These are phyloP conservation scores for Colletotrichum chlorophyti DNA, from an alignment of 2,329 filamentous ascomycete species.

Conservation along the genomic window DNA sequence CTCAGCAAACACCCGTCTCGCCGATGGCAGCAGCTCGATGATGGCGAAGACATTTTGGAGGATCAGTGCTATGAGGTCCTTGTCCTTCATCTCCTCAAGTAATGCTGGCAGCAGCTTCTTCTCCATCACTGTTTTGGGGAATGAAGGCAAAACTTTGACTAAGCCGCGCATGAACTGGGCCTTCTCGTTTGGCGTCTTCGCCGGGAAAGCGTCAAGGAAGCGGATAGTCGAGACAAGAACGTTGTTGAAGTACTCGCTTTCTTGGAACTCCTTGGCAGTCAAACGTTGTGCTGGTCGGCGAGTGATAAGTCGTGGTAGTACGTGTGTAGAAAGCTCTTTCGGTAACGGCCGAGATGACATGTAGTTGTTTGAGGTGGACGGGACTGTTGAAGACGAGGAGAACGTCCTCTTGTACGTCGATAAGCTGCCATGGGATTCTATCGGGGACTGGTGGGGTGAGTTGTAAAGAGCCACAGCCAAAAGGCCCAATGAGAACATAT, in stretches of 20 bases:
- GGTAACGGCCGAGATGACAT: conserved; percentile 81
- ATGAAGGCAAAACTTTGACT: conserved; percentile 85
- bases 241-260: conserved; percentile 97
- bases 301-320: conserved; percentile 86
- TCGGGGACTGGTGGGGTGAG: conserved; percentile 86
- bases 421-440: conserved; percentile 81
- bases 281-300: conserved; percentile 86
- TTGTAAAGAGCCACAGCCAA: conserved; percentile 92
- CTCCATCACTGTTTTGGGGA: conserved; percentile 91
- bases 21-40: conserved; percentile 77
- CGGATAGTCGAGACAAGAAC: conserved; percentile 95
- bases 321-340: conserved; percentile 74
- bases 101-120: conserved; percentile 91
- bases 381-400: conserved; percentile 77
- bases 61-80: conserved; percentile 82
- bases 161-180: conserved; percentile 89
- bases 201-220: conserved; percentile 88
- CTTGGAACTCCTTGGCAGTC: conserved; percentile 89
- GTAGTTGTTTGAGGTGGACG: conserved; percentile 83
- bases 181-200: conserved; percentile 92
- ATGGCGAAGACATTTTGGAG: conserved; percentile 94
- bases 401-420: conserved; percentile 88
- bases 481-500: conserved; percentile 93
- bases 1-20: conserved; percentile 81
- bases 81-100: conserved; percentile 93